Percentiles rank a stretch among this genome's conserved stretches.
phyloP scores from a whole-genome alignment of 1,139 yeast genomes.

The Hyphopichia khmerensis region DNA sequence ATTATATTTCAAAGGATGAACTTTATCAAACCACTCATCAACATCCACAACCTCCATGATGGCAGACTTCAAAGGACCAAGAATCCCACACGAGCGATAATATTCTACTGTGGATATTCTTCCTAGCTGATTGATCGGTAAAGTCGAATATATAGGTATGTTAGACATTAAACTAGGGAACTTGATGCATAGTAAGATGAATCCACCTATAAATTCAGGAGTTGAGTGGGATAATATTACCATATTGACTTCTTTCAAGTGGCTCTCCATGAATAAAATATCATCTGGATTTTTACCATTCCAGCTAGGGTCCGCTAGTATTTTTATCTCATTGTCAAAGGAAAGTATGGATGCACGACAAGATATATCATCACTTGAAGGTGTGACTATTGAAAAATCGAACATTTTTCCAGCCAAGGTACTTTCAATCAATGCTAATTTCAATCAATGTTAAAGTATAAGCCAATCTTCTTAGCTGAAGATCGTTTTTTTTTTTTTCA shows the following conservation, averaged over 20 bases:
- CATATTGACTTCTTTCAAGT: slow-evolving; percentile 56
- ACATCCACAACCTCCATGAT: slow-evolving; percentile 69
- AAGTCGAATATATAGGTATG: slow-evolving; percentile 80
- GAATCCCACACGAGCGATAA: slow-evolving; percentile 67
- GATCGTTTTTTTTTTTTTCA: too few relatives aligned
- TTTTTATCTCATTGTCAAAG: slow-evolving; percentile 47
- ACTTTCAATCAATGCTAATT: background rate
- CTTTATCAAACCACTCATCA: slow-evolving; percentile 73
- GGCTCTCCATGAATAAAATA: slow-evolving; percentile 41
- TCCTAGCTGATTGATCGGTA: slow-evolving; percentile 87
- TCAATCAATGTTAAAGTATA: too few relatives aligned
- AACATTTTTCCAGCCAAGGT: slow-evolving; percentile 30
- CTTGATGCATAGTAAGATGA: slow-evolving; percentile 59
- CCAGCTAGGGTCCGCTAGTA: slow-evolving; percentile 77
- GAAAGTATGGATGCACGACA: slow-evolving; percentile 44
- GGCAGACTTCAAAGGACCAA: slow-evolving; percentile 71
- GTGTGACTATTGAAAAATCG: slow-evolving; percentile 38
- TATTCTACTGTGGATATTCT: slow-evolving; percentile 80
- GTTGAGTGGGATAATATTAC: slow-evolving; percentile 86
- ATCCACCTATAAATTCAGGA: slow-evolving; percentile 78
- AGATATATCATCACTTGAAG: slow-evolving; percentile 27
- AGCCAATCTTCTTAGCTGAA: too few relatives aligned
- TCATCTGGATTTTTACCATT: slow-evolving; percentile 46
- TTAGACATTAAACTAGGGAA: slow-evolving; percentile 60
- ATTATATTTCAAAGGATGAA: slow-evolving; percentile 70